A percentile compares a stretch with the other conserved stretches of the same genome.
Evolutionary conservation across 75 land plant species (phyloP).

Genomic region (Selaginella tamariscina): DNA sequence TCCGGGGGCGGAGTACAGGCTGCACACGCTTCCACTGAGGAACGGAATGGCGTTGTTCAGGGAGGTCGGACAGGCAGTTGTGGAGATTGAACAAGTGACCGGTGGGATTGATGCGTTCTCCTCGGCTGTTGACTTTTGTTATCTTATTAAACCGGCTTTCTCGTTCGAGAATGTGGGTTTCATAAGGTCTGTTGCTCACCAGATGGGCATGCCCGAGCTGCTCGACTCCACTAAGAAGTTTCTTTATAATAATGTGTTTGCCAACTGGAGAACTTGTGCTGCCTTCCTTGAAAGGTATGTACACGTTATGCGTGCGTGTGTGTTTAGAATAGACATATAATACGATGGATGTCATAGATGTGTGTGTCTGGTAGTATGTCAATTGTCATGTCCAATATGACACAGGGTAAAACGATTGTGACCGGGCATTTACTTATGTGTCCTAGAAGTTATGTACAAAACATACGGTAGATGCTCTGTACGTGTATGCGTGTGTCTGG

Average conservation of each 20-base stretch:
- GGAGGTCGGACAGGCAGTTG: conserved; percentile 2
- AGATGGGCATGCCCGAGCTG: conserved; percentile 29
- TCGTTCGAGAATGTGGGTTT: conserved; percentile 22
- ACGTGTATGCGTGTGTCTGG: no score
- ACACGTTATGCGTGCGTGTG: no score
- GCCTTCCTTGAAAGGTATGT: conserved; percentile 15
- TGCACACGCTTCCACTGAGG: conserved; percentile 31
- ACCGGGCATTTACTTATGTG: no score
- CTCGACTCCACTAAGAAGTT: conserved; percentile 26
- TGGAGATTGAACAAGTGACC: not conserved
- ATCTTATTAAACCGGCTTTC: conserved; percentile 28
- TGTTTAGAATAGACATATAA: no score
- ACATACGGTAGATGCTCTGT: no score
- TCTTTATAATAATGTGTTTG: conserved; percentile 26
- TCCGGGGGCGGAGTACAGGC: conserved; percentile 22
- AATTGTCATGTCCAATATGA: no score
- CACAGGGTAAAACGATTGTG: no score
- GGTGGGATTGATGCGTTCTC: conserved; percentile 31
- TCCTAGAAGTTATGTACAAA: no score
- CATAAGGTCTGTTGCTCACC: conserved; percentile 24
- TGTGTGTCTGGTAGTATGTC: no score
- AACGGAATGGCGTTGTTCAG: conserved; percentile 29
- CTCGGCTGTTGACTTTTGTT: conserved; percentile 32
- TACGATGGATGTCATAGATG: no score
- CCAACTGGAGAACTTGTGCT: conserved; percentile 24